Evolutionary conservation across 1,139 yeast species (phyloP), one percentile per base, ranked within the genome.

Genomic region (Pichia sp.): DNA sequence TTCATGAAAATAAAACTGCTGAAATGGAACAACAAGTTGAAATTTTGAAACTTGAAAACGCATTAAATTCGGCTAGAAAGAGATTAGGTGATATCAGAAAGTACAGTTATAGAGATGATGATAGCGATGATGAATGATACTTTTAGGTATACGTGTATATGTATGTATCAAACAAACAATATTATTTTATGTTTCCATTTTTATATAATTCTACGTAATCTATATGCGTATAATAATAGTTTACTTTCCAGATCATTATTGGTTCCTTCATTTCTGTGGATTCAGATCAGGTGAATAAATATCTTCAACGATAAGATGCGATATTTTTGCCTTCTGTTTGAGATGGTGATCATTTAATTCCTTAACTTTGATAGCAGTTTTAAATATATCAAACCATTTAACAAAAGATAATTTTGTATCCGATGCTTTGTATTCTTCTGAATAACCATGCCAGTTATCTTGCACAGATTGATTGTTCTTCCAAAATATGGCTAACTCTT

Each of bases 11-110:
- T 58, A 86, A 86, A 67, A 86, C 95, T 0, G 76, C 81, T 27
- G 95, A 91, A 62, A 88, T 89, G 96, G 96, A 89, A 61, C 96
- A 89, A 66, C 96, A 89, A 65, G 96, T 90, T 14, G 91, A 87
- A 64, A 90, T 89, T 40, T 74, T 89, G 66, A 86, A 87, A 66
- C 71, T 89, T 53, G 96, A 89, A 61, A 87, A 87, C 58, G 78
- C 83, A 50, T 71, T 88, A 57, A 70, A 71, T 44, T 65, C 79
- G 12, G 95, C 96, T 0, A 77, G 96, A 64, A 87, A 85, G 68
- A 78, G 87, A 60, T 72, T 89, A 53, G 95, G 95, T 31, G 96
- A 87, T 58, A 89, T 89, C 54, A 75, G 96, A 66, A 86, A 85
- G 67, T 83, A 76, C 49, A 85, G 87, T 41, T 84, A 84, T 58